phyloP scores from a whole-genome alignment of 768 basidiomycete species.

The Macrolepiota albuminosa region DNA sequence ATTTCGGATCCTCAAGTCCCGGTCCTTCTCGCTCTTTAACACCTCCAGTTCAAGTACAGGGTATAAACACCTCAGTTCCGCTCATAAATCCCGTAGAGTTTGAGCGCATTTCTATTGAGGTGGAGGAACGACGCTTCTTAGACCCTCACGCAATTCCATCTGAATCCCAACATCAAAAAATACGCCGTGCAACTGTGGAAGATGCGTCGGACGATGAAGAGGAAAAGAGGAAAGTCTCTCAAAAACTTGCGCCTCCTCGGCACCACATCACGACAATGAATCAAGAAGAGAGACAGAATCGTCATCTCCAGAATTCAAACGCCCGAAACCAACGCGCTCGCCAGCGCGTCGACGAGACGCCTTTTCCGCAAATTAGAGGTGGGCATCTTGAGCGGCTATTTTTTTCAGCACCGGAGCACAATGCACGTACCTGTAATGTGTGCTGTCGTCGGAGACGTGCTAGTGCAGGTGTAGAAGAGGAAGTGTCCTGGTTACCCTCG shows the following conservation, averaged over 20 bases:
- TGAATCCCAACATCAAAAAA: not conserved
- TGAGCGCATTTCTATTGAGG: conserved; percentile 58
- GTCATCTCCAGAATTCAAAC: conserved; percentile 3
- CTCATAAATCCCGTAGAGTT: conserved; percentile 58
- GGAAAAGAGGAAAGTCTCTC: conserved; percentile 1
- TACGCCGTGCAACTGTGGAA: conserved; percentile 10
- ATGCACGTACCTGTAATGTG: conserved; percentile 61
- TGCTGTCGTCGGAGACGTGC: conserved; percentile 49
- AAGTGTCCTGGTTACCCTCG: conserved; percentile 18
- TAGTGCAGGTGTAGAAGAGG: not conserved
- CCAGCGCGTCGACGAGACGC: conserved; percentile 30
- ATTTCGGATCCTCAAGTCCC: conserved; percentile 36
- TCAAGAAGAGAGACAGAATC: not conserved
- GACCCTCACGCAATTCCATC: conserved; percentile 1
- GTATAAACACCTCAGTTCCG: conserved; percentile 14
- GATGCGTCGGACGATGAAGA: conserved; percentile 13
- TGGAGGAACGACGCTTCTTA: conserved; percentile 27
- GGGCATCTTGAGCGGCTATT: conserved; percentile 75
- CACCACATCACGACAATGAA: not conserved
- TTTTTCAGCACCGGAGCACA: conserved; percentile 75
- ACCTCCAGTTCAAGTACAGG: conserved; percentile 1
- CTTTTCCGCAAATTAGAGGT: conserved; percentile 83
- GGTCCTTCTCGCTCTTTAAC: conserved; percentile 14
- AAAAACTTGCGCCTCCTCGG: not conserved
- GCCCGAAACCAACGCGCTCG: not conserved